Evolutionary conservation across 1,284 basidiomycete genomes (phyloP).

Genomic region (Puccinia hordei): DNA sequence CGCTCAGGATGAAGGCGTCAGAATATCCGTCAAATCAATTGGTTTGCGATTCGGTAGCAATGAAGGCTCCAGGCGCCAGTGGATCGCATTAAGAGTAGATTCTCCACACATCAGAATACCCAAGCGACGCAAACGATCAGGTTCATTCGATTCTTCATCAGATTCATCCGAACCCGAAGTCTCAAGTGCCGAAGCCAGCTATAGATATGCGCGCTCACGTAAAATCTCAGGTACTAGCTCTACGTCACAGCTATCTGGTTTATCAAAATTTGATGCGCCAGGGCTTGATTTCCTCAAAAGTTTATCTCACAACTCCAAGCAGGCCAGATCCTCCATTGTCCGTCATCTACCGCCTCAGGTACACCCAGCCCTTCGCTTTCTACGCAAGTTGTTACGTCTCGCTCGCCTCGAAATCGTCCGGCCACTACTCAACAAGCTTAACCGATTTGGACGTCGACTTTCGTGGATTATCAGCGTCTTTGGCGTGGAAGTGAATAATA

Average conservation of each 20-base stretch:
- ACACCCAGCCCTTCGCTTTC: slow-evolving; percentile 27
- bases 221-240: slow-evolving; percentile 25
- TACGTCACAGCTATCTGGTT: slow-evolving; percentile 21
- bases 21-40: slow-evolving; percentile 24
- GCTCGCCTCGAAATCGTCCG: slow-evolving; percentile 39
- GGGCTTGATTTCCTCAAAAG: background rate
- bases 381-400: slow-evolving; percentile 27
- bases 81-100: slow-evolving; percentile 41
- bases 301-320: background rate
- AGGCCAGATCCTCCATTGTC: background rate
- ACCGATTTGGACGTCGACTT: slow-evolving; percentile 39
- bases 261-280: slow-evolving; percentile 6
- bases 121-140: slow-evolving; percentile 24
- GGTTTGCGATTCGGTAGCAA: slow-evolving; percentile 35
- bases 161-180: slow-evolving; percentile 33
- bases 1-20: slow-evolving; percentile 10
- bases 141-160: slow-evolving; percentile 16
- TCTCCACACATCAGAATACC: slow-evolving; percentile 39
- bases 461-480: slow-evolving; percentile 48
- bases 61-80: slow-evolving; percentile 48
- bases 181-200: slow-evolving; percentile 30
- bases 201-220: slow-evolving; percentile 24
- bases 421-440: slow-evolving; percentile 37
- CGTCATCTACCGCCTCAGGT: slow-evolving; percentile 34
- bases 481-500: slow-evolving; percentile 41